These are phyloP conservation scores for Amphirosellinia nigrospora DNA, from an alignment of 495 filamentous ascomycete genomes.

Conservation along the genomic window DNA sequence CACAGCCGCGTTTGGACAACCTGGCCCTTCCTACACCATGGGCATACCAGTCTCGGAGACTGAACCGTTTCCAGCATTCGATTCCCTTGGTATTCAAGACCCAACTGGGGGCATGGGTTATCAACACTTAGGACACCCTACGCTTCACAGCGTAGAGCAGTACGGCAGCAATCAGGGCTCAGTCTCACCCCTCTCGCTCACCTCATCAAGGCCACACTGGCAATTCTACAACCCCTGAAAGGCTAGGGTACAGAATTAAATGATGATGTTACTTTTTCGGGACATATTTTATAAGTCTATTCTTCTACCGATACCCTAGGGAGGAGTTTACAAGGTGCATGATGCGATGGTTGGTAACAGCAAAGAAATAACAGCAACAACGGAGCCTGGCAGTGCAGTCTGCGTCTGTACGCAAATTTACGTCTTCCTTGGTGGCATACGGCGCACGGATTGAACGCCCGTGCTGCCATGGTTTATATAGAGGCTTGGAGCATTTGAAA, in stretches of 20 bases:
- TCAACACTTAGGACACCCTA: conserved; percentile 37
- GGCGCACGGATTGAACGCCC: not conserved
- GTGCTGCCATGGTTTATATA: not conserved
- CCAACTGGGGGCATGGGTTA: conserved; percentile 33
- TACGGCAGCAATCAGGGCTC: conserved; percentile 49
- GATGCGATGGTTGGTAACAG: not conserved
- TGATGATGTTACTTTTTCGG: conserved; percentile 25
- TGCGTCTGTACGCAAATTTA: not conserved
- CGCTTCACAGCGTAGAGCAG: conserved; percentile 39
- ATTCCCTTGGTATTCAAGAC: conserved; percentile 48
- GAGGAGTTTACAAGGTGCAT: not conserved
- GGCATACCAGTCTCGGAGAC: conserved; percentile 17
- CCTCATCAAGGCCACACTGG: conserved; percentile 45
- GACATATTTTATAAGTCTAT: conserved; percentile 9
- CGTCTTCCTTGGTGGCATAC: not conserved
- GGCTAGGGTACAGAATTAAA: not conserved
- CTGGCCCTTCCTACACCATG: conserved; percentile 22
- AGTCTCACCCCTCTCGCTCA: conserved; percentile 47
- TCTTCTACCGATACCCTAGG: not conserved
- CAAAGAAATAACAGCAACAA: not conserved
- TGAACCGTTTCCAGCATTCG: conserved; percentile 47
- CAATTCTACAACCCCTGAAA: conserved; percentile 44
- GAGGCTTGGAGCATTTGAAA: not conserved
- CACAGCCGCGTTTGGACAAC: conserved; percentile 27
- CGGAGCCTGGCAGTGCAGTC: not conserved